These are phyloP conservation scores for Panicum hallii DNA, from an alignment of 202 grass and related monocot species.

Conservation along the genomic window DNA sequence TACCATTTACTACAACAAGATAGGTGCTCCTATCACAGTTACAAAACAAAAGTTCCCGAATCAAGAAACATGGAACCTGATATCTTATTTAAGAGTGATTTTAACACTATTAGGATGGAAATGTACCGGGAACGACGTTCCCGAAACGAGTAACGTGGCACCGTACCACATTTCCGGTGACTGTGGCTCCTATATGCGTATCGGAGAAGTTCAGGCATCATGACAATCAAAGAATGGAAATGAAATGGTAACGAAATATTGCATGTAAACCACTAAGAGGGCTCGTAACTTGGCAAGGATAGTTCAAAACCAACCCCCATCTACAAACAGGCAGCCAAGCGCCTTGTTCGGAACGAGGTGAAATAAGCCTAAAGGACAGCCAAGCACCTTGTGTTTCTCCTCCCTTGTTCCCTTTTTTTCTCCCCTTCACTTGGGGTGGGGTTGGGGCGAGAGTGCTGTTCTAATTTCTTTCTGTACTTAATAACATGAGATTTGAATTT, in stretches of 20 bases:
- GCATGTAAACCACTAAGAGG: neutral
- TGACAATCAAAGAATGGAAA: neutral
- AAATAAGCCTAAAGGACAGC: neutral
- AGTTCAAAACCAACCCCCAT: neutral
- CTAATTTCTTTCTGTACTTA: neutral
- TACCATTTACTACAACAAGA: neutral
- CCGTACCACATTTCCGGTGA: no score
- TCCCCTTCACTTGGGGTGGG: neutral
- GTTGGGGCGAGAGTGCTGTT: no score
- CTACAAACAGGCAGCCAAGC: neutral
- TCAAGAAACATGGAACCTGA: no score
- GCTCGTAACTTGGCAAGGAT: neutral
- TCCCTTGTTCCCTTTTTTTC: neutral
- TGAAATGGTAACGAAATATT: neutral
- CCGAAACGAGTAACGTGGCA: no score
- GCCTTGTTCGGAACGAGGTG: neutral
- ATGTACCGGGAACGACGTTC: no score
- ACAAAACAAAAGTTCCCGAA: no score
- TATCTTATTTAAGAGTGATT: no score
- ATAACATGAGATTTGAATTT: neutral
- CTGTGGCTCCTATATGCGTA: neutral
- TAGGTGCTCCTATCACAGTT: neutral
- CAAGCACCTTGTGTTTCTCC: neutral
- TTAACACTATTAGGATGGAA: no score
- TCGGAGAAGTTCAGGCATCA: neutral